phyloP scores from a whole-genome alignment of 2,329 filamentous ascomycete genomes.

The Aspergillus glaucus region DNA sequence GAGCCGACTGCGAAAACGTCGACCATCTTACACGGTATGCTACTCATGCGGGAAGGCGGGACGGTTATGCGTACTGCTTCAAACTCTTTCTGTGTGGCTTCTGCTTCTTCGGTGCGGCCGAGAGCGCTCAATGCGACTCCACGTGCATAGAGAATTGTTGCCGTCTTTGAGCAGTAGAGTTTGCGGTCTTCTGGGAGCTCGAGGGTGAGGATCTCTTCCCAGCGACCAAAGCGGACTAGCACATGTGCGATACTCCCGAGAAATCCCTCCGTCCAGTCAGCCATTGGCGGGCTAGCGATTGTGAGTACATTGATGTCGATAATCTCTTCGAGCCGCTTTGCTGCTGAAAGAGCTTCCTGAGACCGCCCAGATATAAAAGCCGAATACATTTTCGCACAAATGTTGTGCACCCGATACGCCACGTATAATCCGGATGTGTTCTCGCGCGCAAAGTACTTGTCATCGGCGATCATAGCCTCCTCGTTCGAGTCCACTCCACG shows the following conservation, averaged over 20 bases:
- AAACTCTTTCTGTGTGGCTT: slow-evolving; percentile 47
- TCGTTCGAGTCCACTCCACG: slow-evolving; percentile 60
- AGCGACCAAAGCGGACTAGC: slow-evolving; percentile 64
- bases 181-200: slow-evolving; percentile 49
- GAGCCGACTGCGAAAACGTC: slow-evolving; percentile 57
- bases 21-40: slow-evolving; percentile 49
- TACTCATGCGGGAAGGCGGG: slow-evolving; percentile 55
- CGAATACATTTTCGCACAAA: slow-evolving; percentile 12
- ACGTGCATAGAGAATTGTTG: slow-evolving; percentile 60
- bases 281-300: slow-evolving; percentile 63
- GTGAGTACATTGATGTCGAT: slow-evolving; percentile 57
- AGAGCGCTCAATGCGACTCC: slow-evolving; percentile 58
- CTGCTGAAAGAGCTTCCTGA: slow-evolving; percentile 11
- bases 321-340: slow-evolving; percentile 8
- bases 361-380: slow-evolving; percentile 13
- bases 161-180: slow-evolving; percentile 62
- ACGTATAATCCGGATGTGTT: background rate
- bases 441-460: slow-evolving; percentile 52
- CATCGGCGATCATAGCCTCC: slow-evolving; percentile 59
- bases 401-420: slow-evolving; percentile 18
- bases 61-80: slow-evolving; percentile 45
- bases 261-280: slow-evolving; percentile 68
- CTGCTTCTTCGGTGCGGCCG: slow-evolving; percentile 48
- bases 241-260: slow-evolving; percentile 60
- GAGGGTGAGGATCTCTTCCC: slow-evolving; percentile 57